Evolutionary conservation across 306 rosid species (phyloP), one percentile per base, ranked within the genome.

Genomic region (Datisca glomerata): DNA sequence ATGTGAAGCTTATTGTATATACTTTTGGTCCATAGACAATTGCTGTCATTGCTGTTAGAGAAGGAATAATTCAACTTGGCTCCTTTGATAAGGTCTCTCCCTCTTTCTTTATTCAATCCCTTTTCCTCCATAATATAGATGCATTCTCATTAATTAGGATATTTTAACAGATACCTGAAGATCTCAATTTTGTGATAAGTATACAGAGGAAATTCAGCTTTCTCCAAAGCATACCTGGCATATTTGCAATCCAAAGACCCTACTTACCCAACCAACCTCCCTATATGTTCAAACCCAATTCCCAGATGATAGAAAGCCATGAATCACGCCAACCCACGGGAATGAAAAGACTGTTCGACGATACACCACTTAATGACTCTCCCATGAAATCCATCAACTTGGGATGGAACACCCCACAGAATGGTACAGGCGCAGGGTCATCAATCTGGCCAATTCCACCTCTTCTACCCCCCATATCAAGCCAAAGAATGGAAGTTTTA

Each of bases 21-120:
- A n/a, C n/a, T n/a, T n/a, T n/a, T n/a, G n/a, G n/a, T n/a, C n/a
- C n/a, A n/a, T 60, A 79, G 96, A 86, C 80, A 22, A 82, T 86
- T 59, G 80, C 73, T 14, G 43, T 69, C 39, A 73, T 86, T 58
- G 79, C 87, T 14, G 94, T 86, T 15, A 77, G 80, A 71, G 94
- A 82, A 66, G 96, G 93, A 63, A 47, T 86, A 41, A 69, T 82
- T 62, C 96, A 86, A 53, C 69, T 86, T 23, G 96, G 93, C 14
- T 86, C 96, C 0, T 77, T 86, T 38, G 64, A 71, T 56, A 79
- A 82, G 86, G 94, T 78, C 6, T 46, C 23, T 16, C 19, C 29
- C 29, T 21, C 23, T 37, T 59, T 6, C 40, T 48, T 57, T 64
- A 57, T 15, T 45, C 19, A 12, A 17, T 49, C 29, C 10, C 24